These are phyloP conservation scores for Vaccinium corymbosum DNA, from an alignment of 148 eudicot genomes.

Conservation along the genomic window DNA sequence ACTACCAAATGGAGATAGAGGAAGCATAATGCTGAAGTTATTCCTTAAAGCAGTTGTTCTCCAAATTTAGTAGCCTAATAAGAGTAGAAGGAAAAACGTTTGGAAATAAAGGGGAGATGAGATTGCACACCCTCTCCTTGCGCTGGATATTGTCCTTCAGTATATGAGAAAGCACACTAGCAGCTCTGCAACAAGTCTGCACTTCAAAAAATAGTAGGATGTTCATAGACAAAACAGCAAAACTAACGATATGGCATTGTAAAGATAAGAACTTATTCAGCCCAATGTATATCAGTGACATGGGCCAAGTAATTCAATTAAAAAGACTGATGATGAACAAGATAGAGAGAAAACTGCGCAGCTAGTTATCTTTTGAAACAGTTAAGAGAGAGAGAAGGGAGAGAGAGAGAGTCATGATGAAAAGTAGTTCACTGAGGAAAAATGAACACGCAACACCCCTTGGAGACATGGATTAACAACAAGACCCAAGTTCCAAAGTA, in stretches of 20 bases:
- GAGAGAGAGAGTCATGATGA: neutral
- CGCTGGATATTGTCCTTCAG: constrained; percentile 73
- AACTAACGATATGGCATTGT: neutral
- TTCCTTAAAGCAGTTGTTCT: neutral
- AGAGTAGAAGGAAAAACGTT: neutral
- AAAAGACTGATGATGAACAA: neutral
- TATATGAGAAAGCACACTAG: constrained; percentile 75
- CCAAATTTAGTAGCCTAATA: neutral
- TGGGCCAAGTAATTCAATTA: neutral
- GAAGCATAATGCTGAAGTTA: neutral
- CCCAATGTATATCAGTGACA: neutral
- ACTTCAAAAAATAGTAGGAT: constrained; percentile 16
- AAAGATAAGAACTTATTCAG: neutral
- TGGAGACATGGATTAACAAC: neutral
- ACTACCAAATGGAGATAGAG: neutral
- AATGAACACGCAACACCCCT: neutral
- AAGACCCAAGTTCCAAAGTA: neutral
- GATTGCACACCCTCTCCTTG: constrained; percentile 72
- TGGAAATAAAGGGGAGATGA: neutral
- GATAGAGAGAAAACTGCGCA: neutral
- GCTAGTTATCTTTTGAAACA: neutral
- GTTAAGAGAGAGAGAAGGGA: neutral
- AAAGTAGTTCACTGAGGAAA: neutral
- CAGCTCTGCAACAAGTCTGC: constrained; percentile 85
- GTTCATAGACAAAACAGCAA: constrained; percentile 13